Evolutionary conservation across 1,284 basidiomycete species (phyloP).

Genomic region (Moesziomyces sp.): DNA sequence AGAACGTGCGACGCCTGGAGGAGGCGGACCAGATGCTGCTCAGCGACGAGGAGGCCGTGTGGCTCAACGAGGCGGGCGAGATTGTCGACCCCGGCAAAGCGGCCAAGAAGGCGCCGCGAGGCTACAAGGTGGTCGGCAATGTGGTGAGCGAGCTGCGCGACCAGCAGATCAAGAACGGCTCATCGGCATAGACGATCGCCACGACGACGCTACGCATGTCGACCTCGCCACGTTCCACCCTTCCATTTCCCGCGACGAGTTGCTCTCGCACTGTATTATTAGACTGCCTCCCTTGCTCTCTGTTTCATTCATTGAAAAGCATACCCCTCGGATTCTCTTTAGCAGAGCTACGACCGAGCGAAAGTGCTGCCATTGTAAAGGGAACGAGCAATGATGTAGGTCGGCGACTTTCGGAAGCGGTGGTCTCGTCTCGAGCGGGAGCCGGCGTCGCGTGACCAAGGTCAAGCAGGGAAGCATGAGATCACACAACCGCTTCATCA

Average conservation of each 20-base stretch:
- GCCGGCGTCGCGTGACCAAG: not conserved
- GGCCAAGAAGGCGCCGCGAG: constrained; percentile 61
- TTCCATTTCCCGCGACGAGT: not conserved
- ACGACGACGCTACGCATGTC: not conserved
- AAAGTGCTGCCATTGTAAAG: too few species aligned
- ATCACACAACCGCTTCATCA: not conserved
- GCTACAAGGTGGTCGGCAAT: constrained; percentile 65
- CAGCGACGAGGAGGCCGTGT: constrained; percentile 52
- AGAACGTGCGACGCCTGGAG: constrained; percentile 74
- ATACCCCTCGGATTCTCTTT: not conserved
- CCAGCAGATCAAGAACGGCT: constrained; percentile 44
- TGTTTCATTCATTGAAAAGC: not conserved
- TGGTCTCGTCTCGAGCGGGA: too few species aligned
- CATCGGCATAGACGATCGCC: constrained; percentile 7
- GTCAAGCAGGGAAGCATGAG: not conserved
- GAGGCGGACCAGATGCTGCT: constrained; percentile 48
- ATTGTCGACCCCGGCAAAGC: constrained; percentile 64
- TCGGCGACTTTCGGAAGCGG: too few species aligned
- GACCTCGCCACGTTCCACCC: not conserved
- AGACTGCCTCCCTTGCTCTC: not conserved
- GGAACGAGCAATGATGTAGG: too few species aligned
- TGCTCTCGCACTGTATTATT: constrained; percentile 22
- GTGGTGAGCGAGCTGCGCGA: constrained; percentile 59
- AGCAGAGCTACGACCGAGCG: not conserved
- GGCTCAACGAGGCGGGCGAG: constrained; percentile 63